These are phyloP conservation scores for Globisporangium irregulare DNA, from an alignment of 352 stramenopile genomes.

Conservation along the genomic window DNA sequence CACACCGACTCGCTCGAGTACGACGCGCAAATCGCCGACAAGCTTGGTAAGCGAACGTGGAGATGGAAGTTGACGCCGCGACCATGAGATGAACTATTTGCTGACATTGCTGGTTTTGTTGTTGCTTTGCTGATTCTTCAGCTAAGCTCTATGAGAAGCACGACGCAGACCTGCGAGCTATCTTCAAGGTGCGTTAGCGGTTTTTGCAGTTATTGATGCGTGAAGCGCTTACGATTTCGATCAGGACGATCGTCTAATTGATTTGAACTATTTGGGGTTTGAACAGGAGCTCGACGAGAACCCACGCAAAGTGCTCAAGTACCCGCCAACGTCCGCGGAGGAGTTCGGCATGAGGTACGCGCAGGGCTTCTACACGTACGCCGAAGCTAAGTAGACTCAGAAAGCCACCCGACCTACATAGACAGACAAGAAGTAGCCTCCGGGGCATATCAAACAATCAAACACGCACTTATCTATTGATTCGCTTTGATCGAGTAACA, in stretches of 20 bases:
- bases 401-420: neutral
- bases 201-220: neutral
- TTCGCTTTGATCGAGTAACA: neutral
- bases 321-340: conserved; percentile 49
- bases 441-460: neutral
- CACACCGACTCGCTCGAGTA: conserved; percentile 74
- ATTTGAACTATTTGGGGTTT: neutral
- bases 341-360: conserved; percentile 82
- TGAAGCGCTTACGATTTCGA: neutral
- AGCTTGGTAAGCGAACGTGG: conserved; percentile 29
- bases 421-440: no score
- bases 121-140: conserved; percentile 5
- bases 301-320: conserved; percentile 73
- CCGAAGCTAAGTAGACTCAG: conserved; percentile 58
- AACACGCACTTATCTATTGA: neutral
- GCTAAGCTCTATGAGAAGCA: conserved; percentile 59
- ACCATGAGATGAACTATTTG: neutral
- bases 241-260: neutral
- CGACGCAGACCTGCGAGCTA: conserved; percentile 54
- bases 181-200: conserved; percentile 47
- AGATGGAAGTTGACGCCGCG: neutral
- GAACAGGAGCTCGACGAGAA: conserved; percentile 68
- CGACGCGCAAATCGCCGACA: conserved; percentile 50
- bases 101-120: neutral
- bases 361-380: conserved; percentile 83